Evolutionary conservation across 495 filamentous ascomycete species (phyloP).

Genomic region (Massariosphaeria phaeospora): DNA sequence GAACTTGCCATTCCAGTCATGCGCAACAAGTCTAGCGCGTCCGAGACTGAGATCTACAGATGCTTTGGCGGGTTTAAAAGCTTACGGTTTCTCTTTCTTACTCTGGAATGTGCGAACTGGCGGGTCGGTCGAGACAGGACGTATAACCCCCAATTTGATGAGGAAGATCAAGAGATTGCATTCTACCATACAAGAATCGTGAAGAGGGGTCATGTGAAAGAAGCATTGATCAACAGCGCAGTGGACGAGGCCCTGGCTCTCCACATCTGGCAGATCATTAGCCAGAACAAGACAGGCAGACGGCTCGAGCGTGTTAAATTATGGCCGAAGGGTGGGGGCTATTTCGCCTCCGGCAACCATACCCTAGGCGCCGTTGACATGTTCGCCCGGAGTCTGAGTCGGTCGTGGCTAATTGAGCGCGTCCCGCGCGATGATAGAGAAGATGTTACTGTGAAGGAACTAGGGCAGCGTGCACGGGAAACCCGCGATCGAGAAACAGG

Average conservation of each 20-base stretch:
- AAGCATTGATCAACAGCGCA: constrained; percentile 22
- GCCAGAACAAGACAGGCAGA: constrained; percentile 12
- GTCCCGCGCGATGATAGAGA: constrained; percentile 17
- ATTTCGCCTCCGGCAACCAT: neutral
- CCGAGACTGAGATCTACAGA: constrained; percentile 20
- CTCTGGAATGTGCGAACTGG: constrained; percentile 22
- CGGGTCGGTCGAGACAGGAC: constrained; percentile 13
- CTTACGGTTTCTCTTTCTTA: constrained; percentile 16
- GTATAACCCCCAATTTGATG: constrained; percentile 17
- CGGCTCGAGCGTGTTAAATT: constrained; percentile 18
- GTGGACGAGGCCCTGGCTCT: constrained; percentile 26
- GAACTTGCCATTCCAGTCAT: constrained; percentile 19
- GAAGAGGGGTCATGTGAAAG: constrained; percentile 13
- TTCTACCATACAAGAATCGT: neutral
- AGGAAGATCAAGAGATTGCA: constrained; percentile 10
- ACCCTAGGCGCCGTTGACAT: neutral
- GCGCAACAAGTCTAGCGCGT: constrained; percentile 21
- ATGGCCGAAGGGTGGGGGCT: constrained; percentile 11
- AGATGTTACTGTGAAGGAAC: constrained; percentile 20
- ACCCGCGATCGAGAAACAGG: constrained; percentile 2
- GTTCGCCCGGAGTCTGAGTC: constrained; percentile 10
- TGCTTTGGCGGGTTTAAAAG: constrained; percentile 13
- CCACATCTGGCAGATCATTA: constrained; percentile 21
- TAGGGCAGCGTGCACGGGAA: constrained; percentile 15
- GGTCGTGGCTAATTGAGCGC: constrained; percentile 27